Evolutionary conservation across 495 filamentous ascomycete species (phyloP), one percentile per base, ranked within the genome.

Genomic region (Talaromyces trachyspermus): DNA sequence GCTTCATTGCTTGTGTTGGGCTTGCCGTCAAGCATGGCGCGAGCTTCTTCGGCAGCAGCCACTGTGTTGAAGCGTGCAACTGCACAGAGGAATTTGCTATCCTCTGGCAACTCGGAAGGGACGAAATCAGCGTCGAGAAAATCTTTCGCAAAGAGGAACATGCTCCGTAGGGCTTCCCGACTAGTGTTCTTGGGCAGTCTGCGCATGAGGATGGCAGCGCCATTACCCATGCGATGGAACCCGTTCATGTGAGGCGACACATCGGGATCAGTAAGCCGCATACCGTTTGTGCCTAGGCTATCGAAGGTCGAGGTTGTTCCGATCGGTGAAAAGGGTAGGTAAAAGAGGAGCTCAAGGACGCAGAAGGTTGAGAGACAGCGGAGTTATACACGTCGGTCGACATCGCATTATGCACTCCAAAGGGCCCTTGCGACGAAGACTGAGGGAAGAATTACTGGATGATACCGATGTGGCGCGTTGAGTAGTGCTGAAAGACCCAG

Each of bases 91-190:
- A 83, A 89, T 15, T 81, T 81, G n/a, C 70, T 64, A 55, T 94
- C 88, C 48, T 85, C 79, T 5, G 81, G 75, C 43, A 74, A 67
- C 5, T 87, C 84, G 30, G 71, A 50, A 5, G 77, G 70, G 10
- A 91, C 66, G 52, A 94, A 77, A 49, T 91, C 84, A 42, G 81
- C 77, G 53, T 83, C 78, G 43, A 88, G 65, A 25, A 94, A 74
- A 43, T 90, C 88, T 57, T 92, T 86, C 20, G 88, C 86, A 60
- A 89, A 94, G 11, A 92, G 70, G 12, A 94, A 74, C 83, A 95
- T 89, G 51, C 84, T 77, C 50, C 84, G 80, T 49, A 95, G 69
- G 30, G 78, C 75, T 48, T 90, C 85, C 46, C 81, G 73, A 42
- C 77, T 81, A 15, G 80, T 90, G 55, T 83, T 87, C 44, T 70